Evolutionary conservation across 2,329 filamentous ascomycete genomes (phyloP), one percentile per base, ranked within the genome.

Genomic region (Sporothrix brasiliensis): DNA sequence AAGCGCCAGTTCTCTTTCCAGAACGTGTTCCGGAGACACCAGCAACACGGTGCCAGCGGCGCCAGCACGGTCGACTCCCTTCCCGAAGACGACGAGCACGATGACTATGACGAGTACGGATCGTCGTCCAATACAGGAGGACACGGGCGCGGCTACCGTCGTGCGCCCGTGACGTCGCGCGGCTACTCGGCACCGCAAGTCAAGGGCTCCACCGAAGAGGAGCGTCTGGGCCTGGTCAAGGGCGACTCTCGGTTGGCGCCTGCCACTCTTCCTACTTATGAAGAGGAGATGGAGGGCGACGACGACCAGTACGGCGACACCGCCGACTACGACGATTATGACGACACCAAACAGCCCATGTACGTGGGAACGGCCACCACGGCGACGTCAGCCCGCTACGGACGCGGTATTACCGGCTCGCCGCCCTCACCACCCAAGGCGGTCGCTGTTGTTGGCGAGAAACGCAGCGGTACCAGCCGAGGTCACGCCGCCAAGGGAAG

Each of bases 1-100:
- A 87, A 83, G 74, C 87, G 94, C 72, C 92, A 97, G 77, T 99
- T 98, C 81, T 96, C 92, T 21, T 98, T 98, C 83, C 91, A 94
- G 74, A 93, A 91, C 74, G 88, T 97, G 68, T 95, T 97, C 79
- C 82, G 83, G 72, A 86, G 89, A 66, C 81, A 84, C 74, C 83
- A 83, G 74, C 73, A 76, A 65, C 73, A 76, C 5, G 74, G 44
- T 4, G 49, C 49, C 67, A 21, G 19, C 67, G 50, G 47, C n/a
- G 67, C 19, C n/a, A 53, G 50, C 21, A 50, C 21, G 1, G 24
- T 50, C 16, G 61, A 30, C 13, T 50, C 61, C 11, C 10, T 44
- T 1, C 39, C 72, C 34, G 71, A 71, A 9, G 72, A 68, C 21
- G 75, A 76, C 21, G 73, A 73, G 47, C 67, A 74, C 4, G 72